These are phyloP conservation scores for Boletus bicolor DNA, from an alignment of 768 basidiomycete genomes.

Conservation along the genomic window DNA sequence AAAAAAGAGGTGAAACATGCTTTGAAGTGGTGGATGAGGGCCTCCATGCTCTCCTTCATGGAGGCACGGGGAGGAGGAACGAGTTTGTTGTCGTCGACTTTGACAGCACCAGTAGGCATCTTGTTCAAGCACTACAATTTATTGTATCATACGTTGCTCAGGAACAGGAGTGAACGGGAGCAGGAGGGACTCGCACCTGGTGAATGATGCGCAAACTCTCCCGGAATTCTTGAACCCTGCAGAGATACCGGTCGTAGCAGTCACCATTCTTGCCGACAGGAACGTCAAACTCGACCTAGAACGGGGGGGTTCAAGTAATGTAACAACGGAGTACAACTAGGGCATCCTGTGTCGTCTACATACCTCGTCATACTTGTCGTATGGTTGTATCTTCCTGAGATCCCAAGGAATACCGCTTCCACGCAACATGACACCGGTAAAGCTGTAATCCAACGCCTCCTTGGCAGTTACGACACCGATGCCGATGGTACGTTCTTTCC, in stretches of 20 bases:
- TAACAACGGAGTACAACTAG: not conserved
- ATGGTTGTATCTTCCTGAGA: constrained; percentile 84
- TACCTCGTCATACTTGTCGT: constrained; percentile 95
- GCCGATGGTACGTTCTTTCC: constrained; percentile 92
- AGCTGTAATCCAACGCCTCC: constrained; percentile 87
- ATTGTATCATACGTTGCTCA: not conserved
- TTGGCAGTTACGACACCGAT: constrained; percentile 90
- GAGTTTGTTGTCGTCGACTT: constrained; percentile 97
- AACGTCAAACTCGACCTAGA: constrained; percentile 90
- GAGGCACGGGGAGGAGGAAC: constrained; percentile 93
- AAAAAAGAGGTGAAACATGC: constrained; percentile 30
- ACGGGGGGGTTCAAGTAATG: not conserved
- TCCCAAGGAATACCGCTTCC: constrained; percentile 96
- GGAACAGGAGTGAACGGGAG: not conserved
- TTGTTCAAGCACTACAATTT: constrained; percentile 85
- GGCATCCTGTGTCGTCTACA: constrained; percentile 6
- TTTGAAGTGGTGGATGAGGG: constrained; percentile 98
- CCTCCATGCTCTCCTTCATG: constrained; percentile 99
- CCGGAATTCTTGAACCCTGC: constrained; percentile 97
- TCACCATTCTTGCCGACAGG: constrained; percentile 97
- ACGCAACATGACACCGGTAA: constrained; percentile 95
- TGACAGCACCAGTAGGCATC: constrained; percentile 89
- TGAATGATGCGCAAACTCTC: constrained; percentile 87
- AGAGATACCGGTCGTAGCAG: constrained; percentile 96
- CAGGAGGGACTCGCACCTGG: constrained; percentile 43